A percentile compares a stretch with the other conserved stretches of the same genome.
Conservation (phyloP, 148 eudicot species). For the Rhododendron mucronatum region DNA sequence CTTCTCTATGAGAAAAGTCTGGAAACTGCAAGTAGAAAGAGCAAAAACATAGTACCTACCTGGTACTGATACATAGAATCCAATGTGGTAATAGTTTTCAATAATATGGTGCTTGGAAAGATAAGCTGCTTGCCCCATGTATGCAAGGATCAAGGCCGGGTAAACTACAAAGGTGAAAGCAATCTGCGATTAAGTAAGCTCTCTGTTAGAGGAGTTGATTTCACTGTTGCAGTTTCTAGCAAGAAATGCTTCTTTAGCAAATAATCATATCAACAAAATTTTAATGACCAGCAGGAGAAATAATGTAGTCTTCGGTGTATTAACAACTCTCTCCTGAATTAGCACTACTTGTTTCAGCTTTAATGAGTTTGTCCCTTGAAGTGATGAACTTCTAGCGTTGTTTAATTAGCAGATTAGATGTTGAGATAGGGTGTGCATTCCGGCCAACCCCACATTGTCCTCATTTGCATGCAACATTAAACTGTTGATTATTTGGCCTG, state of each 20-base stretch:
- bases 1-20: background rate
- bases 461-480: background rate
- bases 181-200: slow-evolving; percentile 35
- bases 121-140: slow-evolving; percentile 85
- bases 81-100: slow-evolving; percentile 45
- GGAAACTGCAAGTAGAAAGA: background rate
- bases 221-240: background rate
- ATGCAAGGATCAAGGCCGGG: slow-evolving; percentile 68
- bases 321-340: background rate
- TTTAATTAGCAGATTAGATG: background rate
- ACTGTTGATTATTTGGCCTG: background rate
- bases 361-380: background rate
- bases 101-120: slow-evolving; percentile 53
- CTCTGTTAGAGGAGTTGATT: slow-evolving; percentile 7
- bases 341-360: background rate
- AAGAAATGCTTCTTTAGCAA: background rate
- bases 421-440: background rate
- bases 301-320: background rate
- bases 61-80: slow-evolving; percentile 71
- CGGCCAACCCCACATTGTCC: background rate
- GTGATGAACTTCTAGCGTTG: background rate
- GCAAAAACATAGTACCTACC: slow-evolving; percentile 26
- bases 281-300: background rate
- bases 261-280: background rate
- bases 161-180: slow-evolving; percentile 69